Evolutionary conservation across 202 grass and related monocot species (phyloP), one percentile per base, ranked within the genome.

Genomic region (Bolboschoenoplectus hybrid): DNA sequence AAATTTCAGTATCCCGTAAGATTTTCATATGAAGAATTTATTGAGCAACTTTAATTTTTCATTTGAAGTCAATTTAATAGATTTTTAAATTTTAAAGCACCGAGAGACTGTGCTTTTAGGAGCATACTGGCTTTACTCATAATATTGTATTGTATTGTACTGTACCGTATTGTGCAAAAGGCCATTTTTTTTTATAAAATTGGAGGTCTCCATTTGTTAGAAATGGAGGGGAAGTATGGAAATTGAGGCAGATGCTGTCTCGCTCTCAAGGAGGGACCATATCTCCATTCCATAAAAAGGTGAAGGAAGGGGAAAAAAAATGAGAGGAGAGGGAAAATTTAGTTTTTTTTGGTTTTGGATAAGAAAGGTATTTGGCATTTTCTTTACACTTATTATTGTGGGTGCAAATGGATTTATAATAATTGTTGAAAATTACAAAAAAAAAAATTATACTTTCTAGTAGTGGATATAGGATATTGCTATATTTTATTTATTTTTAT

Each of bases 271-370:
- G 16, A 20, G 51, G 77, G 75, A 34, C 74, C n/a, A 74, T 11
- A 82, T 87, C 85, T 87, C 74, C 49, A 87, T 87, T 26, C 85
- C 66, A 69, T 57, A 81, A 87, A 87, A 87, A 87, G 85, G 61
- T 86, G 62, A 61, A 60, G 14, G 14, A 9, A 13, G 53, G 14
- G 19, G 16, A 61, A 79, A 12, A 45, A 49, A 61, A 87, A 58
- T 35, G 46, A 73, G 49, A 71, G 85, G 85, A 87, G 66, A 40
- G 85, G 55, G 75, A 40, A 75, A 47, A 32, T 72, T 82, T 84
- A n/a, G 50, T 26, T 13, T 61, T 13, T 61, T 80, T 82, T 26
- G 5, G 61, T 71, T 69, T 73, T 67, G 85, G 85, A 87, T 87
- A 87, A 87, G 85, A 71, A 51, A 80, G 55, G 9, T 53, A 81